Conservation (phyloP, 495 filamentous ascomycete species). For the Xanthoparmelia taractica region DNA sequence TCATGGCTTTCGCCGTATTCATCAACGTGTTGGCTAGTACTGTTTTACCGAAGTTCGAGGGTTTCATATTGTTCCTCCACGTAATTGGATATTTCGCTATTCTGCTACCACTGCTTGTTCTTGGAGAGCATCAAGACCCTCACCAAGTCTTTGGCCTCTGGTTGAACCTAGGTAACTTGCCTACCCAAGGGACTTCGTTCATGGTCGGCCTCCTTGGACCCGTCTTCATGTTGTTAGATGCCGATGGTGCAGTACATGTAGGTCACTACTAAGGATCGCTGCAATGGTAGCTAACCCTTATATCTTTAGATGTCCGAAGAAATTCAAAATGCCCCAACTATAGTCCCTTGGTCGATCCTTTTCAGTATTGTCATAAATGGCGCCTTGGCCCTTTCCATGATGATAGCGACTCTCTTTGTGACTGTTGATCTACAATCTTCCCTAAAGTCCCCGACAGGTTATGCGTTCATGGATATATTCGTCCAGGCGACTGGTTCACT, state of each 20-base stretch:
- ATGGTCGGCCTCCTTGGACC: constrained; percentile 35
- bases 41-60: constrained; percentile 42
- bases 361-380: constrained; percentile 37
- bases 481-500: constrained; percentile 41
- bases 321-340: constrained; percentile 37
- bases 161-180: constrained; percentile 38
- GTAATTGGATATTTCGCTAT: constrained; percentile 41
- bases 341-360: constrained; percentile 38
- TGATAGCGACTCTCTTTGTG: constrained; percentile 38
- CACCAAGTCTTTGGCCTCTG: constrained; percentile 41
- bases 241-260: constrained; percentile 33
- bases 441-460: constrained; percentile 35
- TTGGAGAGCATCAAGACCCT: constrained; percentile 39
- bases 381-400: constrained; percentile 36
- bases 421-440: constrained; percentile 36
- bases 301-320: constrained; percentile 33
- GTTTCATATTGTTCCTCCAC: constrained; percentile 42
- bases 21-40: constrained; percentile 41
- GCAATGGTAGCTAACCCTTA: neutral
- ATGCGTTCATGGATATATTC: constrained; percentile 48
- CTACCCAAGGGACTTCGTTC: constrained; percentile 36
- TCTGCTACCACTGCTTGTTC: constrained; percentile 37
- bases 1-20: constrained; percentile 33
- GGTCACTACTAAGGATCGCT: neutral
- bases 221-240: constrained; percentile 31